Percentiles rank a stretch among this genome's conserved stretches.
Evolutionary conservation across 2,329 filamentous ascomycete species (phyloP).

Genomic region (Neofusicoccum umdonicola): DNA sequence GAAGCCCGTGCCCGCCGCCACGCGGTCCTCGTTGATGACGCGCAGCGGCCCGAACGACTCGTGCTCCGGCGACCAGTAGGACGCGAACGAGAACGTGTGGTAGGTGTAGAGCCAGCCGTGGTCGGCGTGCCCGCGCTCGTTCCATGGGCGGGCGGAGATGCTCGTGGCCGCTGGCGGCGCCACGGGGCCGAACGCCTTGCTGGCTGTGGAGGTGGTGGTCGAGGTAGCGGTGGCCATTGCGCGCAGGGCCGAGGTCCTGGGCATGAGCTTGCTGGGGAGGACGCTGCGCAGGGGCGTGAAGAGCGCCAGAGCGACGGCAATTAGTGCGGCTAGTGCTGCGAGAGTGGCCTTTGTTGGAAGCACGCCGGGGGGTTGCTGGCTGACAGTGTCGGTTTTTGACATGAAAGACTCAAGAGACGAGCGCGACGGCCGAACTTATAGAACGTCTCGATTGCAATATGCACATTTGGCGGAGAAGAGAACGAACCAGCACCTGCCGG

Average conservation of each 20-base stretch:
- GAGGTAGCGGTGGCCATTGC: slow-evolving; percentile 40
- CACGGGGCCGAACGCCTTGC: slow-evolving; percentile 2
- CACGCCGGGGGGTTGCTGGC: background rate
- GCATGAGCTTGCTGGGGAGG: slow-evolving; percentile 31
- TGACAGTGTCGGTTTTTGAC: background rate
- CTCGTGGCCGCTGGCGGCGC: slow-evolving; percentile 44
- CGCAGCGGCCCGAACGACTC: slow-evolving; percentile 72
- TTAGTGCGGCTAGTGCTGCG: slow-evolving; percentile 31
- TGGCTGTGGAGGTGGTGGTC: slow-evolving; percentile 20
- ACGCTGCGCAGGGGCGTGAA: slow-evolving; percentile 38
- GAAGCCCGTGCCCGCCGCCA: slow-evolving; percentile 71
- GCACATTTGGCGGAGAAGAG: background rate
- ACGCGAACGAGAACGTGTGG: slow-evolving; percentile 82
- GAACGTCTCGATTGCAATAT: background rate
- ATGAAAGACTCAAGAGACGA: background rate
- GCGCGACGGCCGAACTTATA: background rate
- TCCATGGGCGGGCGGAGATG: slow-evolving; percentile 71
- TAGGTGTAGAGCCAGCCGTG: slow-evolving; percentile 87
- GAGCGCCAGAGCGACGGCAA: slow-evolving; percentile 48
- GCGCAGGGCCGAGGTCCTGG: slow-evolving; percentile 30
- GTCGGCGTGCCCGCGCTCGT: slow-evolving; percentile 70
- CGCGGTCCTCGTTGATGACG: slow-evolving; percentile 86
- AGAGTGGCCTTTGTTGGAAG: background rate
- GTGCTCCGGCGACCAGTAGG: slow-evolving; percentile 65
- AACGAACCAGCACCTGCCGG: background rate